Percentiles rank a stretch among this genome's conserved stretches.
Conservation (phyloP, 73 alveolate genomes). For the Tetrahymena thermophila region DNA sequence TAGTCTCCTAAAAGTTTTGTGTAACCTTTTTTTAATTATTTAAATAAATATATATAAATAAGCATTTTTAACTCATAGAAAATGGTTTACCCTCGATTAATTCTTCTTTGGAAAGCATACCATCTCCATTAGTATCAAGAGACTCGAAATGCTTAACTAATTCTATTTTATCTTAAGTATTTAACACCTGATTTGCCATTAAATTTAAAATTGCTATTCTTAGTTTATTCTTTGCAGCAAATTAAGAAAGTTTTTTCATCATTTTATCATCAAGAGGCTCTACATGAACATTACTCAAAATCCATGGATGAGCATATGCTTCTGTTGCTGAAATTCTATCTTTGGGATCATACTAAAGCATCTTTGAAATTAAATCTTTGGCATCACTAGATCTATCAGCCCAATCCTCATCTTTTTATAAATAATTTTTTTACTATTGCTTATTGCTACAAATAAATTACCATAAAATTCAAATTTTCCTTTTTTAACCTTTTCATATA, state of each 20-base stretch:
- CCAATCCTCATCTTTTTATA: constrained; percentile 42
- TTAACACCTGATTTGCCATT: constrained; percentile 4
- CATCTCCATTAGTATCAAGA: constrained; percentile 5
- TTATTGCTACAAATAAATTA: not conserved
- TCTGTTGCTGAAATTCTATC: constrained; percentile 47
- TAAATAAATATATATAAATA: no score
- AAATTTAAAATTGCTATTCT: constrained; percentile 19
- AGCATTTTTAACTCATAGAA: no score
- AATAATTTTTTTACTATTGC: not conserved
- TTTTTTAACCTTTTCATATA: constrained; percentile 15
- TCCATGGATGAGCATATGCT: constrained; percentile 66
- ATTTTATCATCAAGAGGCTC: constrained; percentile 2
- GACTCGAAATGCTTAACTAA: not conserved
- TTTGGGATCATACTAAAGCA: constrained; percentile 49
- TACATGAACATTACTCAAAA: constrained; percentile 12
- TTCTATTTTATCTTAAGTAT: not conserved
- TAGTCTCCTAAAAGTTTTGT: not conserved
- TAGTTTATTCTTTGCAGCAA: constrained; percentile 12
- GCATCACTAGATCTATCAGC: constrained; percentile 38
- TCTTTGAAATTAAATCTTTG: constrained; percentile 53
- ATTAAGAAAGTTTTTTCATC: not conserved
- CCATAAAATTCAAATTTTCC: constrained; percentile 20
- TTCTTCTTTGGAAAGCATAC: not conserved
- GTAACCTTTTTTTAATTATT: not conserved
- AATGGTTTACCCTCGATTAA: not conserved